Evolutionary conservation across 2,329 filamentous ascomycete species (phyloP).

Genomic region (Penicillium hesseltinei): DNA sequence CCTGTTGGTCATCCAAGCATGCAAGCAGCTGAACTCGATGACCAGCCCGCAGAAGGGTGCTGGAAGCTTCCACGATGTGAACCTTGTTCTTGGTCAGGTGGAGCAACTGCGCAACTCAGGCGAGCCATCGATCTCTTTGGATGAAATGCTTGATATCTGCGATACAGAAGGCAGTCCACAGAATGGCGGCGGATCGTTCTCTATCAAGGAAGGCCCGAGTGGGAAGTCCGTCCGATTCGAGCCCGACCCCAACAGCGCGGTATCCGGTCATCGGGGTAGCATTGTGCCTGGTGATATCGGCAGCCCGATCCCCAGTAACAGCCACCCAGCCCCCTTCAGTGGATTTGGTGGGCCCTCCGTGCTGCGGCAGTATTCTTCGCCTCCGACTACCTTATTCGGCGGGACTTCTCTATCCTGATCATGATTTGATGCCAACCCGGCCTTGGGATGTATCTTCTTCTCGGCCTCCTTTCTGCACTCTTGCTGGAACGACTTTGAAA

Average conservation of each 20-base stretch:
- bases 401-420: slow-evolving; percentile 19
- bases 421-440: neutral
- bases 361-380: slow-evolving; percentile 40
- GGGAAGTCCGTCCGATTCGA: slow-evolving; percentile 51
- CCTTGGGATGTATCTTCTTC: slow-evolving; percentile 1
- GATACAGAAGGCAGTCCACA: slow-evolving; percentile 83
- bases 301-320: slow-evolving; percentile 57
- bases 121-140: slow-evolving; percentile 56
- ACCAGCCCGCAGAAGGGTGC: slow-evolving; percentile 42
- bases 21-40: slow-evolving; percentile 58
- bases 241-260: slow-evolving; percentile 49
- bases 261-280: slow-evolving; percentile 43
- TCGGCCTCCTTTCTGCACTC: slow-evolving; percentile 7
- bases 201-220: slow-evolving; percentile 57
- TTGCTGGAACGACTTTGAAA: slow-evolving; percentile 19
- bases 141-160: slow-evolving; percentile 77
- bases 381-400: slow-evolving; percentile 37
- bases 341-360: slow-evolving; percentile 35
- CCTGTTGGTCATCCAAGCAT: slow-evolving; percentile 73
- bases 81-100: slow-evolving; percentile 62
- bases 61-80: slow-evolving; percentile 69
- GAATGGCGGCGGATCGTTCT: slow-evolving; percentile 90
- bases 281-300: slow-evolving; percentile 65
- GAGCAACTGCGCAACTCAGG: slow-evolving; percentile 61
- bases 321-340: slow-evolving; percentile 39